Percentiles rank a stretch among this genome's conserved stretches.
These are phyloP conservation scores for Mycotypha africana DNA, from an alignment of 371 early-diverging fungal species.

Conservation along the genomic window DNA sequence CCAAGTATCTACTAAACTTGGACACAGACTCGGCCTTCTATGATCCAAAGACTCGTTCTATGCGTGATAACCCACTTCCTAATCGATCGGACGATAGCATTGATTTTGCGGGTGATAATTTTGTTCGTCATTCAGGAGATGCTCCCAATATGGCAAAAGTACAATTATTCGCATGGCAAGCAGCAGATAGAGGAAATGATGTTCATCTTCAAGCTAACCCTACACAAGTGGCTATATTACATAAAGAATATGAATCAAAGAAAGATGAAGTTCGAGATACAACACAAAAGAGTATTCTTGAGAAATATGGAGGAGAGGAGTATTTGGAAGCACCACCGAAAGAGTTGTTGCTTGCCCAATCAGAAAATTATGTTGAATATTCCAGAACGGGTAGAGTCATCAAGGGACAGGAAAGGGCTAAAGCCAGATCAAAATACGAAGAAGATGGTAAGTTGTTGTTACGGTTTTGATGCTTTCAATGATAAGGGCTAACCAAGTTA, in stretches of 20 bases:
- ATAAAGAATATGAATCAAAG: slow-evolving; percentile 80
- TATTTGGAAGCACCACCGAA: slow-evolving; percentile 86
- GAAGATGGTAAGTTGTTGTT: slow-evolving; percentile 70
- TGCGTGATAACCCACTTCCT: slow-evolving; percentile 92
- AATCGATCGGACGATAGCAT: slow-evolving; percentile 56
- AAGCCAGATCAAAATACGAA: slow-evolving; percentile 79
- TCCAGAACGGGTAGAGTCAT: slow-evolving; percentile 89
- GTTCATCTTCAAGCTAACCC: slow-evolving; percentile 94
- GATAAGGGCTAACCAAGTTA: slow-evolving; percentile 1
- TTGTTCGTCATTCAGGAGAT: slow-evolving; percentile 85
- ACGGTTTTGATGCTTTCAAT: not conserved
- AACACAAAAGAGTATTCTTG: slow-evolving; percentile 73
- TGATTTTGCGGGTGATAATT: slow-evolving; percentile 89
- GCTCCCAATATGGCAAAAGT: slow-evolving; percentile 74
- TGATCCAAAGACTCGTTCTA: slow-evolving; percentile 97
- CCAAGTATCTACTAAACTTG: slow-evolving; percentile 94
- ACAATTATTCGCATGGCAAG: slow-evolving; percentile 93
- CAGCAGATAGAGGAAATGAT: slow-evolving; percentile 75
- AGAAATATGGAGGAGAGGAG: slow-evolving; percentile 92
- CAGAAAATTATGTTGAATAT: slow-evolving; percentile 94
- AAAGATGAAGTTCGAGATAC: slow-evolving; percentile 71
- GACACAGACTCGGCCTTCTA: slow-evolving; percentile 95
- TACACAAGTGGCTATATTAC: slow-evolving; percentile 86
- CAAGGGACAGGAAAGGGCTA: slow-evolving; percentile 76
- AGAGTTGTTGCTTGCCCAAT: slow-evolving; percentile 82